phyloP scores from a whole-genome alignment of 129 eudicot species.

The Solidago caesia region DNA sequence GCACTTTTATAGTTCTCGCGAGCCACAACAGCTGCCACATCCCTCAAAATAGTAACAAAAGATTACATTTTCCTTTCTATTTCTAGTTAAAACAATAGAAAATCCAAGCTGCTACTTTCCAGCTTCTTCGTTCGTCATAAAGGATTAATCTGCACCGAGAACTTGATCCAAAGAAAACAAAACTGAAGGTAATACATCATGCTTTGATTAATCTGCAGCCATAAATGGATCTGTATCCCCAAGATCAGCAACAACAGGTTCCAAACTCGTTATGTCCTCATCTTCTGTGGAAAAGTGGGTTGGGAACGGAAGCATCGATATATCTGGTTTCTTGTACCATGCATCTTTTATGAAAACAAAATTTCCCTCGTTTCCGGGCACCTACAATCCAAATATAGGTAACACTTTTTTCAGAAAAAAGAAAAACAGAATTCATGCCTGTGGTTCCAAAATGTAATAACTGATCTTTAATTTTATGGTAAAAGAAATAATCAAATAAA shows the following conservation, averaged over 20 bases:
- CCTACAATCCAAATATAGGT: constrained; percentile 37
- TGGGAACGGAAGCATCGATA: constrained; percentile 77
- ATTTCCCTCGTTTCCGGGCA: constrained; percentile 84
- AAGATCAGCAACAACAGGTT: constrained; percentile 84
- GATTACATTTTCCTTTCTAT: constrained; percentile 25
- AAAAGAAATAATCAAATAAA: too few species aligned
- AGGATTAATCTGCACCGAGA: constrained; percentile 1
- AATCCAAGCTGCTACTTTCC: constrained; percentile 17
- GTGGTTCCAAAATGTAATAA: background rate
- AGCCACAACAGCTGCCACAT: constrained; percentile 15
- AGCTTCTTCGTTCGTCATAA: constrained; percentile 23
- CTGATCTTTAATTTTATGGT: too few species aligned
- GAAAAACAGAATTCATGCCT: background rate
- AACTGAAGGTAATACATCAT: background rate
- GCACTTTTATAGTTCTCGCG: constrained; percentile 16
- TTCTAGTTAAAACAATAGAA: constrained; percentile 2
- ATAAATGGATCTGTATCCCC: constrained; percentile 93
- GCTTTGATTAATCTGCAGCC: constrained; percentile 67
- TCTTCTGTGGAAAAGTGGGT: constrained; percentile 75
- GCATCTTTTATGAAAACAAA: constrained; percentile 94
- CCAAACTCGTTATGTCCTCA: constrained; percentile 53
- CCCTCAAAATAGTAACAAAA: constrained; percentile 10
- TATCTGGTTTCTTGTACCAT: constrained; percentile 76
- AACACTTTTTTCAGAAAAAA: background rate
- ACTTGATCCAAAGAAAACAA: background rate